Evolutionary conservation across 176 grass and related monocot genomes (phyloP).

Genomic region (Calamus simplicifolius): DNA sequence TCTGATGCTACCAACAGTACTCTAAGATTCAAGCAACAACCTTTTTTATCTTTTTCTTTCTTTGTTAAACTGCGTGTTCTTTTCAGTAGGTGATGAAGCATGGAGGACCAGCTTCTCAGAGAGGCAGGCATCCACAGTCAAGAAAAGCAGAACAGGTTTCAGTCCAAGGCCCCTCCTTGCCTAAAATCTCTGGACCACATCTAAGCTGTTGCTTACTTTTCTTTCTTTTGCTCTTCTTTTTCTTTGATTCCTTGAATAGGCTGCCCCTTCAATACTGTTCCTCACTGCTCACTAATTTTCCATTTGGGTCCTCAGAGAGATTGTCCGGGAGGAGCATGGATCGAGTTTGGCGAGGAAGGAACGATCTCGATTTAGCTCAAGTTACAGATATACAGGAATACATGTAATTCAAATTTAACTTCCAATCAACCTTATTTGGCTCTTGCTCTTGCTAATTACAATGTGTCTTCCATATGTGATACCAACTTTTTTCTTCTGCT

Average conservation of each 20-base stretch:
- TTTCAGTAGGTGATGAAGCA: constrained; percentile 34
- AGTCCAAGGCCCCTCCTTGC: constrained; percentile 15
- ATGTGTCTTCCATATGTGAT: too few relatives aligned
- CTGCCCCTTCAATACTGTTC: constrained; percentile 4
- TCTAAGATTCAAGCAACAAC: background rate
- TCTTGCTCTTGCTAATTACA: too few relatives aligned
- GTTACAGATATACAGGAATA: constrained; percentile 84
- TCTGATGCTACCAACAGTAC: background rate
- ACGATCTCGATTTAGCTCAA: constrained; percentile 42
- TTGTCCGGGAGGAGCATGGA: constrained; percentile 40
- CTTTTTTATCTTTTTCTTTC: constrained; percentile 10
- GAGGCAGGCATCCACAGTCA: constrained; percentile 66
- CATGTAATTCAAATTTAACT: constrained; percentile 39
- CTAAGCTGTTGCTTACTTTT: background rate
- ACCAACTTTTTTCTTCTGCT: background rate
- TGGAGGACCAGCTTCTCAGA: constrained; percentile 70
- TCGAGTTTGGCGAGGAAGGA: constrained; percentile 35
- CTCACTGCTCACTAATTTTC: background rate
- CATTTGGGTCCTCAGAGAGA: constrained; percentile 42
- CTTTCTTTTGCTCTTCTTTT: constrained; percentile 13
- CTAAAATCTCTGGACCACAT: constrained; percentile 22
- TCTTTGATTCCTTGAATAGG: too few relatives aligned
- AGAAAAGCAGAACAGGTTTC: constrained; percentile 87
- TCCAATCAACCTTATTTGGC: background rate
- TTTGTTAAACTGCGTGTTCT: constrained; percentile 15